These are phyloP conservation scores for Peniophora sp. DNA, from an alignment of 1,284 basidiomycete genomes.

Conservation along the genomic window DNA sequence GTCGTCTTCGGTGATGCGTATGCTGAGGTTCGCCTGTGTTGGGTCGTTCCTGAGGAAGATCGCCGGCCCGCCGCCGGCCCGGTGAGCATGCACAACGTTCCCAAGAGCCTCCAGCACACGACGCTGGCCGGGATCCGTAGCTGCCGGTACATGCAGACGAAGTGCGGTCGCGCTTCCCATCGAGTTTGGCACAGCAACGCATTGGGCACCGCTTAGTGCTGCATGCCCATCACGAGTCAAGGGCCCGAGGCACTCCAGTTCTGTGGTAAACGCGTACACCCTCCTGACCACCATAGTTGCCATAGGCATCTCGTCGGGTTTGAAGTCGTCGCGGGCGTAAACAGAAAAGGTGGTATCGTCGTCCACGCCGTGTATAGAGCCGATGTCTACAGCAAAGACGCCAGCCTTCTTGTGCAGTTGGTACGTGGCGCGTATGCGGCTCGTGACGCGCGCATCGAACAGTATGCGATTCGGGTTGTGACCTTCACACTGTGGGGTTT, in stretches of 20 bases:
- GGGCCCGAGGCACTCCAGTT: too few relatives aligned
- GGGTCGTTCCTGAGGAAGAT: background rate
- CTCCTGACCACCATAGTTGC: background rate
- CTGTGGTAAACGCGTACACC: background rate
- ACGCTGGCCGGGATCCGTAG: background rate
- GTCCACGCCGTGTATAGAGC: background rate
- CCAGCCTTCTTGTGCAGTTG: background rate
- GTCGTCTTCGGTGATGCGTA: background rate
- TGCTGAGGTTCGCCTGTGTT: background rate
- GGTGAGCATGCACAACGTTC: background rate
- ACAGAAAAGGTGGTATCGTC: background rate
- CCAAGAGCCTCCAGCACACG: background rate
- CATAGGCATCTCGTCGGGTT: background rate
- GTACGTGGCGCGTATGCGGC: slow-evolving; percentile 3
- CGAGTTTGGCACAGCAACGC: background rate
- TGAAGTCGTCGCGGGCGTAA: background rate
- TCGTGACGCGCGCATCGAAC: slow-evolving; percentile 10
- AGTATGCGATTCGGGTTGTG: slow-evolving; percentile 10
- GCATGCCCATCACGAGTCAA: too few relatives aligned
- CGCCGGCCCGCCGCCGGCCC: background rate
- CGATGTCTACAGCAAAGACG: background rate
- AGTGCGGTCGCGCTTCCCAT: too few relatives aligned
- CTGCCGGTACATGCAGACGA: background rate
- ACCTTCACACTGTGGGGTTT: slow-evolving; percentile 16
- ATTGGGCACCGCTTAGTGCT: too few relatives aligned